Percentiles rank a stretch among this genome's conserved stretches.
These are phyloP conservation scores for Scenedesmus sp. DNA, from an alignment of 163 green algal species.

Conservation along the genomic window DNA sequence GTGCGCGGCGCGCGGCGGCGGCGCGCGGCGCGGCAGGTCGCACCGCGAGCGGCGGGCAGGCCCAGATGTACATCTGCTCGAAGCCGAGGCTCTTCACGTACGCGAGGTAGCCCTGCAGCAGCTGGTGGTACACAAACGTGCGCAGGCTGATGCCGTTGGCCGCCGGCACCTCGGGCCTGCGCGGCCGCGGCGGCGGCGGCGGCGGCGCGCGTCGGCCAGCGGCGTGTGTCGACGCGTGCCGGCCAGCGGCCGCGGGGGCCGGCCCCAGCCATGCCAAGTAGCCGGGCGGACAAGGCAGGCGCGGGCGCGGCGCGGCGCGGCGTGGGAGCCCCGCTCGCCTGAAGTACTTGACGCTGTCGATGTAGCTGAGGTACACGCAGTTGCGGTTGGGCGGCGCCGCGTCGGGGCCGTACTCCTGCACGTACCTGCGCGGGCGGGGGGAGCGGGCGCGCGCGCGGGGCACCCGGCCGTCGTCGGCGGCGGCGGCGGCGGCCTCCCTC, in stretches of 20 bases:
- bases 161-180: slow-evolving; percentile 37
- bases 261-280: background rate
- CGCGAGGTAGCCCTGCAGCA: slow-evolving; percentile 92
- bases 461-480: too few relatives aligned
- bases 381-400: slow-evolving; percentile 86
- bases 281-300: background rate
- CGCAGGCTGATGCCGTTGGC: slow-evolving; percentile 68
- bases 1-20: too few relatives aligned
- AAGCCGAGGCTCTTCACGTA: slow-evolving; percentile 91
- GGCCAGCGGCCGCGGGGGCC: background rate
- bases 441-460: slow-evolving; percentile 5
- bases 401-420: slow-evolving; percentile 89
- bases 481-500: too few relatives aligned
- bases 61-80: slow-evolving; percentile 98
- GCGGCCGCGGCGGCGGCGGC: too few relatives aligned
- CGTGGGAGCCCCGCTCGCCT: too few relatives aligned
- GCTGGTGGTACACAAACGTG: slow-evolving; percentile 97
- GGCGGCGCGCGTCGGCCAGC: too few relatives aligned
- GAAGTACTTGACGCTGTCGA: slow-evolving; percentile 99
- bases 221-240: too few relatives aligned
- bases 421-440: slow-evolving; percentile 34
- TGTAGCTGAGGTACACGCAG: slow-evolving; percentile 96
- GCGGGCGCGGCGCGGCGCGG: too few relatives aligned
- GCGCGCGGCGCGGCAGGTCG: slow-evolving; percentile 8
- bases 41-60: slow-evolving; percentile 93